These are phyloP conservation scores for Solanum hybrid DNA, from an alignment of 305 asterid species.

Conservation along the genomic window DNA sequence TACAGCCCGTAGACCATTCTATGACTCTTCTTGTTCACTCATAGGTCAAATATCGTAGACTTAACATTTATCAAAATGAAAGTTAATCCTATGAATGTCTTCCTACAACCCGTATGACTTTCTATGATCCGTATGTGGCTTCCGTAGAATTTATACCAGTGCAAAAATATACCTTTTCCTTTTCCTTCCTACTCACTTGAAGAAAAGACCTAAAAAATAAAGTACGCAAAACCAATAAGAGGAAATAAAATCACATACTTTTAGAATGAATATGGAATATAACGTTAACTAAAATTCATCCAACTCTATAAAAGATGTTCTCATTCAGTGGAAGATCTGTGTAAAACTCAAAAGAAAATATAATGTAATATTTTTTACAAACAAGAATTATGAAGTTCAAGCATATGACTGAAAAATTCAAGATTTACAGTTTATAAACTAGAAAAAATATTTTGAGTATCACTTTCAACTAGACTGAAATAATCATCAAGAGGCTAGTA, in stretches of 20 bases:
- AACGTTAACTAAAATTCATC: background rate
- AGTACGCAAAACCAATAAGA: background rate
- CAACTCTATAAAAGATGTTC: background rate
- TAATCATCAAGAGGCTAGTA: background rate
- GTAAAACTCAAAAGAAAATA: background rate
- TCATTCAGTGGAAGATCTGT: background rate
- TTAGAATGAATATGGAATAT: background rate
- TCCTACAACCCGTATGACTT: background rate
- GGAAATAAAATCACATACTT: background rate
- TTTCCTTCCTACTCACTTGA: background rate
- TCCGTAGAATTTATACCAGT: background rate
- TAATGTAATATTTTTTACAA: background rate
- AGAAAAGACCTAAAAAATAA: background rate
- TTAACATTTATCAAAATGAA: background rate
- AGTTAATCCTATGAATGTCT: background rate
- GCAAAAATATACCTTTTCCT: background rate
- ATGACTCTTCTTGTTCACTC: background rate
- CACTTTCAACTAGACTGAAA: background rate
- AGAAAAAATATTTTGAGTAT: background rate
- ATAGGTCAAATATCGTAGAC: background rate
- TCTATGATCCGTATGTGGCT: background rate
- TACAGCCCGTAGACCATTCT: background rate
- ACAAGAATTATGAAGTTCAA: background rate
- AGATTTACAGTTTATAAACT: background rate
- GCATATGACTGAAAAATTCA: background rate